Evolutionary conservation across 1,284 basidiomycete species (phyloP).

Genomic region (Anthracocystis walkeri): DNA sequence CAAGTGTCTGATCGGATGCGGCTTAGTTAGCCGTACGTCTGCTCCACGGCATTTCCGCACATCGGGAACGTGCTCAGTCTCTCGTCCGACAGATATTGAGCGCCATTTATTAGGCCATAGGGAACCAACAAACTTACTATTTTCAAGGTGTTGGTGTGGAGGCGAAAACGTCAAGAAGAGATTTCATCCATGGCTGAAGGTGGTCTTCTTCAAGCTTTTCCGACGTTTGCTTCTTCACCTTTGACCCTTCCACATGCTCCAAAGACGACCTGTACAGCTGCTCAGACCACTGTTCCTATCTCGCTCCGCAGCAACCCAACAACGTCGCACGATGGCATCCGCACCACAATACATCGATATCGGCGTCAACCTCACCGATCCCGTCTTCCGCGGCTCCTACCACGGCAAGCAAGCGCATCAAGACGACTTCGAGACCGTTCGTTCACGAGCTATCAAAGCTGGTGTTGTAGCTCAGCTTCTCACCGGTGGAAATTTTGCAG

Average conservation of each 20-base stretch:
- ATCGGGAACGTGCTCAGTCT: constrained; percentile 2
- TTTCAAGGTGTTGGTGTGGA: constrained; percentile 23
- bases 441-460: constrained; percentile 76
- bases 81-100: constrained; percentile 6
- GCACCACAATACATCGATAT: constrained; percentile 70
- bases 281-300: neutral
- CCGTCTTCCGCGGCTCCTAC: constrained; percentile 71
- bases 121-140: neutral
- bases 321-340: constrained; percentile 6
- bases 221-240: neutral
- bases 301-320: neutral
- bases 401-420: constrained; percentile 71
- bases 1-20: constrained; percentile 13
- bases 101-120: neutral
- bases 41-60: constrained; percentile 3
- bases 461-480: constrained; percentile 84
- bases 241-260: constrained; percentile 4
- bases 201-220: too few species aligned
- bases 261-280: neutral
- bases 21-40: neutral
- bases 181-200: too few species aligned
- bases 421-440: constrained; percentile 77
- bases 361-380: constrained; percentile 73
- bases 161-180: neutral
- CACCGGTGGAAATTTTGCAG: constrained; percentile 81